phyloP scores from a whole-genome alignment of 768 basidiomycete genomes.

The Udeniomyces megalosporus region DNA sequence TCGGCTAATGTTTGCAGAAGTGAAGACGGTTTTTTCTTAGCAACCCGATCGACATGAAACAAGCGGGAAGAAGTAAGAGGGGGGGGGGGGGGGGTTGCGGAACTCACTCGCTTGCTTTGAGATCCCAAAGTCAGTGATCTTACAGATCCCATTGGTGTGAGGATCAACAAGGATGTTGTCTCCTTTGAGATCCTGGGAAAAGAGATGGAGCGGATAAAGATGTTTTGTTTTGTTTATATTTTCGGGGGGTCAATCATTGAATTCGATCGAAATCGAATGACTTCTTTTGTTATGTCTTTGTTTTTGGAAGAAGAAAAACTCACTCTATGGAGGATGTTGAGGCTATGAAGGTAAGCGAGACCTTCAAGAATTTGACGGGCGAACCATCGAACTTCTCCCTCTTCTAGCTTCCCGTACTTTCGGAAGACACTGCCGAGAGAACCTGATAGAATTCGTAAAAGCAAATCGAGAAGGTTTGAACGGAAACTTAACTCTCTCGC shows the following conservation, averaged over 20 bases:
- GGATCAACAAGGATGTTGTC: constrained; percentile 96
- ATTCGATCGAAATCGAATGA: too few relatives aligned
- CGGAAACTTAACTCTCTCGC: too few relatives aligned
- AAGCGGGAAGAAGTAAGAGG: not conserved
- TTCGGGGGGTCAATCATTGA: too few relatives aligned
- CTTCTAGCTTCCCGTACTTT: constrained; percentile 82
- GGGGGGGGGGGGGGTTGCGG: too few relatives aligned
- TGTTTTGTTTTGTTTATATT: too few relatives aligned
- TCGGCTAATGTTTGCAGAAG: constrained; percentile 50
- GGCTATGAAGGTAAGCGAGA: constrained; percentile 78
- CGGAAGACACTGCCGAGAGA: constrained; percentile 74
- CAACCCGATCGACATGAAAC: not conserved
- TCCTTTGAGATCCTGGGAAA: constrained; percentile 71
- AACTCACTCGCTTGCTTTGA: constrained; percentile 60
- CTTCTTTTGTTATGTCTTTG: too few relatives aligned
- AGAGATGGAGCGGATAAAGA: not conserved
- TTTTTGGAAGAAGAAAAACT: too few relatives aligned
- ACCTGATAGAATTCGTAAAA: constrained; percentile 31
- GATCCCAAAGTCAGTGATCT: constrained; percentile 97
- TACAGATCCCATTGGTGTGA: constrained; percentile 56
- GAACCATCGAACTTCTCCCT: constrained; percentile 54
- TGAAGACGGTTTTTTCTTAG: not conserved
- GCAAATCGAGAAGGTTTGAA: not conserved
- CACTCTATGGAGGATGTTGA: constrained; percentile 83
- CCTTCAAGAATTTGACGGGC: constrained; percentile 81